Evolutionary conservation across 345 rosid genomes (phyloP).

Genomic region (Camelina hispida): DNA sequence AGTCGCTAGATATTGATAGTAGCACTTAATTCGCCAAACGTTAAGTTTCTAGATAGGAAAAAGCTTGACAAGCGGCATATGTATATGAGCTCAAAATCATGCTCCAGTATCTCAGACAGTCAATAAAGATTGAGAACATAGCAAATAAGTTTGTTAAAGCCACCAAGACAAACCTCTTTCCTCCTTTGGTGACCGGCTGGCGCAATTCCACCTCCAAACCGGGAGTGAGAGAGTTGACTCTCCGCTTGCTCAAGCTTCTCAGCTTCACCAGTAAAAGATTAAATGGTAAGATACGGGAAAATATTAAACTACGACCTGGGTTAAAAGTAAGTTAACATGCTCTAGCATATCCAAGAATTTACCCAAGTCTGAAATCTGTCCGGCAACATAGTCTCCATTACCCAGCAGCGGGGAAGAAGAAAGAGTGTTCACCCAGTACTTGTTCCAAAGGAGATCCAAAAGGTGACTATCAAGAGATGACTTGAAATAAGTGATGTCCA

Average conservation of each 20-base stretch:
- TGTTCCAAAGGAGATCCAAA: conserved; percentile 56
- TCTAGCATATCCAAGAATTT: conserved; percentile 37
- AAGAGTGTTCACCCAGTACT: conserved; percentile 32
- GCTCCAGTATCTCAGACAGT: conserved; percentile 21
- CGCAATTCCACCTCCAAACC: conserved; percentile 71
- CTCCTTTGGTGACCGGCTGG: conserved; percentile 72
- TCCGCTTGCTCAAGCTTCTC: conserved; percentile 97
- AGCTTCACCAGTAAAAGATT: conserved; percentile 55
- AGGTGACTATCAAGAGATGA: conserved; percentile 97
- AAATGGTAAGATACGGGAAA: conserved; percentile 1
- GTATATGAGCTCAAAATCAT: conserved; percentile 11
- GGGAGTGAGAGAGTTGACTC: conserved; percentile 82
- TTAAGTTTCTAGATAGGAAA: not conserved
- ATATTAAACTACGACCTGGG: not conserved
- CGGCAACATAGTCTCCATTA: conserved; percentile 98
- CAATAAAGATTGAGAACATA: conserved; percentile 26
- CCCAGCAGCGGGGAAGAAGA: conserved; percentile 98
- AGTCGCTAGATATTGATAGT: conserved; percentile 19
- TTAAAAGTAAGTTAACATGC: conserved; percentile 1
- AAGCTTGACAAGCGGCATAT: conserved; percentile 8
- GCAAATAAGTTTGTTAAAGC: not conserved
- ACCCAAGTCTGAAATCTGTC: conserved; percentile 99
- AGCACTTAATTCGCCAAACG: not conserved
- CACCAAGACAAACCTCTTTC: conserved; percentile 71
- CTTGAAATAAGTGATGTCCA: conserved; percentile 96